Evolutionary conservation across 2,329 filamentous ascomycete genomes (phyloP).

Genomic region (Colletotrichum neosansevieriae): DNA sequence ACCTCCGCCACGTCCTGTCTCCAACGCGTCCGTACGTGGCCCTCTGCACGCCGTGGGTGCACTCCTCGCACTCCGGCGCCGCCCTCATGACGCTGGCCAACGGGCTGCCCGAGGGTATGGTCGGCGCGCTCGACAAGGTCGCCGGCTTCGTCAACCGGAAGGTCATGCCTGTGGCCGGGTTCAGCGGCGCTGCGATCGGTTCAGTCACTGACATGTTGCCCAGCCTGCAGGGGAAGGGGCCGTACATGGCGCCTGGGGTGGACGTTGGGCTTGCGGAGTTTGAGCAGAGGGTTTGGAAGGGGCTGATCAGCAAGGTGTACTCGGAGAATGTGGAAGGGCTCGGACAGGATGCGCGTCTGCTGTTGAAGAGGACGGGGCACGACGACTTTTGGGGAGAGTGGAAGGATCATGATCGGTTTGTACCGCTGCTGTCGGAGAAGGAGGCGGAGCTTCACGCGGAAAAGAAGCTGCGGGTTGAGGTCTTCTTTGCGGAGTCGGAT

Average conservation of each 20-base stretch:
- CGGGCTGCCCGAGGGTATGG: slow-evolving; percentile 42
- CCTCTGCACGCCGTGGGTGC: slow-evolving; percentile 49
- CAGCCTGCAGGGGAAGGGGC: not conserved
- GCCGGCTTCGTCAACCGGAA: slow-evolving; percentile 42
- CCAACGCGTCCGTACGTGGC: slow-evolving; percentile 45
- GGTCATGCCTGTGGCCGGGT: slow-evolving; percentile 41
- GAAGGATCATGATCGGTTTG: slow-evolving; percentile 47
- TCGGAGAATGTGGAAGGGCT: slow-evolving; percentile 44
- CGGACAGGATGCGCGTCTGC: slow-evolving; percentile 45
- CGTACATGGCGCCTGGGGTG: not conserved
- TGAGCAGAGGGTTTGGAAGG: slow-evolving; percentile 42
- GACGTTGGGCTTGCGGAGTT: slow-evolving; percentile 34
- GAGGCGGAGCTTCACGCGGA: not conserved
- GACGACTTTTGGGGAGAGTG: slow-evolving; percentile 46
- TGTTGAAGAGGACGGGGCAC: slow-evolving; percentile 44
- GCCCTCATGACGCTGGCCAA: slow-evolving; percentile 42
- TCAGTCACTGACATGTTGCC: slow-evolving; percentile 15
- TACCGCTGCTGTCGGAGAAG: slow-evolving; percentile 44
- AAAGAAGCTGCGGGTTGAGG: slow-evolving; percentile 43
- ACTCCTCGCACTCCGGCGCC: slow-evolving; percentile 44
- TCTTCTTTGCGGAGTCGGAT: slow-evolving; percentile 48
- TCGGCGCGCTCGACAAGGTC: slow-evolving; percentile 43
- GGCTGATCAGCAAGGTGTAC: slow-evolving; percentile 44
- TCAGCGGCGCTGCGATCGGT: slow-evolving; percentile 20
- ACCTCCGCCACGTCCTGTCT: slow-evolving; percentile 46